Percentiles rank a stretch among this genome's conserved stretches.
Evolutionary conservation across 2,329 filamentous ascomycete species (phyloP).

Genomic region (Neonectria neomacrospora): DNA sequence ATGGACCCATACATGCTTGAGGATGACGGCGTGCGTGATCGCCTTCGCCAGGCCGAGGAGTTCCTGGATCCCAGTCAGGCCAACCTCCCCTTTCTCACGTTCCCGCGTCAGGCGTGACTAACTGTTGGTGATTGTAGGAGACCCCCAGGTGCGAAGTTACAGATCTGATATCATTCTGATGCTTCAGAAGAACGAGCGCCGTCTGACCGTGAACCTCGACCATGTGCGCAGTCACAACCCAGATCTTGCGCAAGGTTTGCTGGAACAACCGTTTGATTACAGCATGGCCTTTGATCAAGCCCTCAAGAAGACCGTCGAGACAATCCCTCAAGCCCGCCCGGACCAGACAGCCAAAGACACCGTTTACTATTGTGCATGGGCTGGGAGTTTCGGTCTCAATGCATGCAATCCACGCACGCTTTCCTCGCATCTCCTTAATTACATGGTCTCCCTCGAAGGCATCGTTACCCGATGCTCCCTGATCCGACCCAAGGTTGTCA

Average conservation of each 20-base stretch:
- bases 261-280: slow-evolving; percentile 89
- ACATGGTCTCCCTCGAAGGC: slow-evolving; percentile 96
- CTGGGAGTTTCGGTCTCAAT: slow-evolving; percentile 94
- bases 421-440: slow-evolving; percentile 88
- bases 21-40: slow-evolving; percentile 86
- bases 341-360: slow-evolving; percentile 82
- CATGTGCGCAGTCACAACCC: slow-evolving; percentile 89
- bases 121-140: slow-evolving; percentile 48
- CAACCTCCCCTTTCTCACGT: not conserved
- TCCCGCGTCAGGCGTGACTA: slow-evolving; percentile 18
- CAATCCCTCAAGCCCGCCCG: slow-evolving; percentile 78
- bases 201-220: slow-evolving; percentile 82
- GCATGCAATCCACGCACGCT: slow-evolving; percentile 94
- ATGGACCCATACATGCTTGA: slow-evolving; percentile 82
- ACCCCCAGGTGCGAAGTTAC: slow-evolving; percentile 75
- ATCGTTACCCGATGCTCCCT: slow-evolving; percentile 97
- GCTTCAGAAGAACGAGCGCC: slow-evolving; percentile 74
- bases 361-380: slow-evolving; percentile 96
- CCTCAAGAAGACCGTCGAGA: slow-evolving; percentile 87
- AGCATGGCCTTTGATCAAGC: slow-evolving; percentile 89
- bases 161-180: slow-evolving; percentile 87
- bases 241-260: slow-evolving; percentile 81
- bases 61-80: slow-evolving; percentile 90
- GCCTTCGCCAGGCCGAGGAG: slow-evolving; percentile 87
- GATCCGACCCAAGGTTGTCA: slow-evolving; percentile 96